A percentile compares a stretch with the other conserved stretches of the same genome.
phyloP scores from a whole-genome alignment of 2,329 filamentous ascomycete genomes.

The Pestalotiopsis sp. region DNA sequence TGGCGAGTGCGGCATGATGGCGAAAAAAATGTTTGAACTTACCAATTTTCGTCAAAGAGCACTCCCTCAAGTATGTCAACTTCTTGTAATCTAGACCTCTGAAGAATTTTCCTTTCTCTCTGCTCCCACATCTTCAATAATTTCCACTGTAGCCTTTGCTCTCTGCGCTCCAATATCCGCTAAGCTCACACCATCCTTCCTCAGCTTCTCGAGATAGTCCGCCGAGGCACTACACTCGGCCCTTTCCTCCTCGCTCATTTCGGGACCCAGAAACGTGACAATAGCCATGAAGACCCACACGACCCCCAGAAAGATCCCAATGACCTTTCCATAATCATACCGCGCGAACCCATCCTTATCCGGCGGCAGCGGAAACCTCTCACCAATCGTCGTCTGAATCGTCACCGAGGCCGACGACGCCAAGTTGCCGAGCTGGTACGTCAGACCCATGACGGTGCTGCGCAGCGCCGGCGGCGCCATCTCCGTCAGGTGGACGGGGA shows the following conservation, averaged over 20 bases:
- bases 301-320: conserved; percentile 88
- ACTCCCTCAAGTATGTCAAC: not conserved
- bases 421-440: conserved; percentile 79
- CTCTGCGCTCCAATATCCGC: conserved; percentile 18
- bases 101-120: not conserved
- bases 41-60: not conserved
- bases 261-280: conserved; percentile 65
- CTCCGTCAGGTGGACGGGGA: conserved; percentile 81
- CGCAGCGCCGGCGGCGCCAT: conserved; percentile 72
- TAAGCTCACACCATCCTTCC: conserved; percentile 20
- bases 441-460: conserved; percentile 73
- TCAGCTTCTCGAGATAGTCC: conserved; percentile 19
- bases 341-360: conserved; percentile 47
- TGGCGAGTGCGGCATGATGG: too few species aligned
- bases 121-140: not conserved
- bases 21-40: not conserved
- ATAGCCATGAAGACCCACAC: conserved; percentile 67
- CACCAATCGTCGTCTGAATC: conserved; percentile 76
- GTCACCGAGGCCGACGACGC: conserved; percentile 70
- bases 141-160: conserved; percentile 11
- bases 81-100: not conserved
- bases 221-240: conserved; percentile 15
- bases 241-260: conserved; percentile 34
- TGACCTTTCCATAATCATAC: conserved; percentile 80
- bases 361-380: conserved; percentile 70